These are phyloP conservation scores for Gryganskiella cystojenkinii DNA, from an alignment of 192 early-diverging fungal species.

Conservation along the genomic window DNA sequence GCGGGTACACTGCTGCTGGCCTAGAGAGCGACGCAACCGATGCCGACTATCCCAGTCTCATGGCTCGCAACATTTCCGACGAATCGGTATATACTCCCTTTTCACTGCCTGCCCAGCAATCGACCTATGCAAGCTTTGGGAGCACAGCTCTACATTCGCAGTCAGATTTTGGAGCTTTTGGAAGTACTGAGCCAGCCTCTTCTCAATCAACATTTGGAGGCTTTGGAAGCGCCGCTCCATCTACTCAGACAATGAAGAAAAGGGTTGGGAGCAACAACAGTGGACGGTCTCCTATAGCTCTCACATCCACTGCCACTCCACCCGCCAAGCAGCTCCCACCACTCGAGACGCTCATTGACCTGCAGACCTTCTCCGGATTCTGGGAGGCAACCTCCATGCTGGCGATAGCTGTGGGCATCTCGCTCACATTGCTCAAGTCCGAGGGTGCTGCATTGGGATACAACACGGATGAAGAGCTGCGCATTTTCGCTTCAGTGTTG, in stretches of 20 bases:
- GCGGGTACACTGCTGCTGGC: not conserved
- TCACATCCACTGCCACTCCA: not conserved
- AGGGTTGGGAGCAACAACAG: not conserved
- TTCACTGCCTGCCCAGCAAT: too few relatives aligned
- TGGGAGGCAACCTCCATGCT: conserved; percentile 9
- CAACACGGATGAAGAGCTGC: conserved; percentile 11
- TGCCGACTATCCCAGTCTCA: too few relatives aligned
- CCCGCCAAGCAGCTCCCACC: conserved; percentile 6
- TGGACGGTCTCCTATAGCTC: not conserved
- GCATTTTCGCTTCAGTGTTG: conserved; percentile 18
- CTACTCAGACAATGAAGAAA: not conserved
- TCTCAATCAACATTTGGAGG: not conserved
- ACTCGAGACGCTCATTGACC: conserved; percentile 17
- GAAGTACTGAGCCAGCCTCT: not conserved
- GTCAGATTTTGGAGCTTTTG: conserved; percentile 1
- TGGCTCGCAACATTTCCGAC: too few relatives aligned
- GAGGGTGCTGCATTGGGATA: conserved; percentile 15
- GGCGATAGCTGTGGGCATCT: conserved; percentile 9
- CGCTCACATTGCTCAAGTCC: conserved; percentile 11
- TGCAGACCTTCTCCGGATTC: conserved; percentile 27
- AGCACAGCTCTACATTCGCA: not conserved
- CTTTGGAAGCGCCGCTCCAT: conserved; percentile 1
- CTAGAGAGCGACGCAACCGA: not conserved
- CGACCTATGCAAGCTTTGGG: not conserved
- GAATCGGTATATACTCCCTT: too few relatives aligned